Percentiles rank a stretch among this genome's conserved stretches.
Evolutionary conservation across 352 stramenopile species (phyloP).

Genomic region (Thalassiosira hispida): DNA sequence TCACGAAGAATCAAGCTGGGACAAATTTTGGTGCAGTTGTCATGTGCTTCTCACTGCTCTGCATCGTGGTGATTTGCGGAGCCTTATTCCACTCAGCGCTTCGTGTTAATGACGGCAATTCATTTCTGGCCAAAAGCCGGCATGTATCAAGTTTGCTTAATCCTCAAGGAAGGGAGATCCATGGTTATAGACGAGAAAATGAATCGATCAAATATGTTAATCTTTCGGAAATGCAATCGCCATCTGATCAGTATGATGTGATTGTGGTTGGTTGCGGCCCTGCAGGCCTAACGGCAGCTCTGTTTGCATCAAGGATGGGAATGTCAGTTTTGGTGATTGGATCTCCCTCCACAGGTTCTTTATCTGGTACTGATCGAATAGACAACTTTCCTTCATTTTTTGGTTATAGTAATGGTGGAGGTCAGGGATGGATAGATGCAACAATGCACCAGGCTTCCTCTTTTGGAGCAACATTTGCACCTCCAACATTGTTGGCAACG

Average conservation of each 20-base stretch:
- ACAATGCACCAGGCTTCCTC: constrained; percentile 52
- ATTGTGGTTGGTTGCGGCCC: constrained; percentile 43
- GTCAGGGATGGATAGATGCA: constrained; percentile 52
- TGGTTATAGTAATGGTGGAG: constrained; percentile 4
- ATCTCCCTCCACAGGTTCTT: constrained; percentile 44
- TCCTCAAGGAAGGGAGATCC: not conserved
- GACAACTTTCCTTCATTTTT: constrained; percentile 71
- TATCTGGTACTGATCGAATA: constrained; percentile 56
- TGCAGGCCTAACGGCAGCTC: constrained; percentile 62
- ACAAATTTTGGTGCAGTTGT: too few species aligned
- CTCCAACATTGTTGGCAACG: constrained; percentile 47
- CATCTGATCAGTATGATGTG: constrained; percentile 31
- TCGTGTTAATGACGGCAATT: too few species aligned
- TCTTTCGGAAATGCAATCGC: constrained; percentile 11
- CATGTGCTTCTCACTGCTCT: not conserved
- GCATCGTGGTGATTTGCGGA: not conserved
- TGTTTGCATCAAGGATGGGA: constrained; percentile 73
- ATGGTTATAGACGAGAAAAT: not conserved
- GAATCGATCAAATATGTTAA: constrained; percentile 14
- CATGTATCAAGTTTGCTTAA: too few species aligned
- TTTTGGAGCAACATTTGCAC: constrained; percentile 59
- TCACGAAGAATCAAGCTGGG: too few species aligned
- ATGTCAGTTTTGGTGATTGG: constrained; percentile 71
- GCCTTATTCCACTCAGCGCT: not conserved
- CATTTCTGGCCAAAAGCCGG: too few species aligned